Conservation (phyloP, 176 grass and related monocot species). For the Eragrostis nindensis region DNA sequence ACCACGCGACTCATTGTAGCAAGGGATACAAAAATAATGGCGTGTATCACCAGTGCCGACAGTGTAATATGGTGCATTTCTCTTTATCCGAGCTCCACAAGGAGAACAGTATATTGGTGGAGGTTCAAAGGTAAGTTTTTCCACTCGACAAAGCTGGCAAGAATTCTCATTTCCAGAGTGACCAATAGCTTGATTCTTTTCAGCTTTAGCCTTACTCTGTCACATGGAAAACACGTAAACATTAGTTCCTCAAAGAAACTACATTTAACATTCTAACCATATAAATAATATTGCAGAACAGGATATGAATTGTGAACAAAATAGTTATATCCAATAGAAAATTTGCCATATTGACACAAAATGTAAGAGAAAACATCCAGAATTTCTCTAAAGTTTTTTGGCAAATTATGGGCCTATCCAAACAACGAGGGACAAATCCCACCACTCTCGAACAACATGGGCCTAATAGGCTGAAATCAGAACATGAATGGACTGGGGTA, state of each 20-base stretch:
- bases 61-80: conserved; percentile 94
- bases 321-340: conserved; percentile 6
- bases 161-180: conserved; percentile 95
- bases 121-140: conserved; percentile 98
- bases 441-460: too few species aligned
- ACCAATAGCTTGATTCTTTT: conserved; percentile 94
- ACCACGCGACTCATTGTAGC: conserved; percentile 91
- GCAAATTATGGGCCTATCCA: not conserved
- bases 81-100: conserved; percentile 95
- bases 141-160: conserved; percentile 96
- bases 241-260: conserved; percentile 27
- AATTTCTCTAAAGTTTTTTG: conserved; percentile 25
- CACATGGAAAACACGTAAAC: conserved; percentile 39
- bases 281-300: conserved; percentile 5
- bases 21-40: conserved; percentile 89
- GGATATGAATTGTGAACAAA: conserved; percentile 16
- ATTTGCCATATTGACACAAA: conserved; percentile 15
- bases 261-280: conserved; percentile 35
- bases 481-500: too few species aligned
- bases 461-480: too few species aligned
- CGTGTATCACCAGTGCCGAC: conserved; percentile 83
- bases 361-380: conserved; percentile 11
- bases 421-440: too few species aligned
- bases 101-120: conserved; percentile 97
- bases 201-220: conserved; percentile 98